phyloP scores from a whole-genome alignment of 2,329 filamentous ascomycete species.

The Neopestalotiopsis rosae region DNA sequence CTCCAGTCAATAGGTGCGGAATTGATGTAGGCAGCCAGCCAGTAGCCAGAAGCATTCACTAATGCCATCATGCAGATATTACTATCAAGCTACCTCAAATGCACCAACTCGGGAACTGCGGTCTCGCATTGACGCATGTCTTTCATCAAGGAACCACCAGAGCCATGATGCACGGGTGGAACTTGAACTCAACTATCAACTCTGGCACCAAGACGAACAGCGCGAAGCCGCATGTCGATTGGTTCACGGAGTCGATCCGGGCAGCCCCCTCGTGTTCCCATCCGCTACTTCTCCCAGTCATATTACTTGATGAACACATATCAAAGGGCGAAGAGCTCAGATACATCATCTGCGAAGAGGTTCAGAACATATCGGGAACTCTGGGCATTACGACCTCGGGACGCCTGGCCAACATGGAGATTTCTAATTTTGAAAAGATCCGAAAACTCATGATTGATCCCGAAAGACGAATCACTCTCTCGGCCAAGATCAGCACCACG shows the following conservation, averaged over 20 bases:
- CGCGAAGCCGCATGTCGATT: neutral
- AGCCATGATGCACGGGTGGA: neutral
- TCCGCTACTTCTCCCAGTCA: neutral
- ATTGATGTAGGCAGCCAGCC: neutral
- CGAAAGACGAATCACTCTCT: neutral
- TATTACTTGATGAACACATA: neutral
- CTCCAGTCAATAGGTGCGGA: neutral
- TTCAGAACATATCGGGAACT: neutral
- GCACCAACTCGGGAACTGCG: neutral
- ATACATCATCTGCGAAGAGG: neutral
- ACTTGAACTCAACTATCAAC: neutral
- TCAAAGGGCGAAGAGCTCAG: neutral
- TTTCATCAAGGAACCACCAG: neutral
- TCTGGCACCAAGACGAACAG: neutral
- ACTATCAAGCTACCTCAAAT: neutral
- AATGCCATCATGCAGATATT: neutral
- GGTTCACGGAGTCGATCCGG: neutral
- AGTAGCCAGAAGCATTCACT: neutral
- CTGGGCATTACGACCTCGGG: neutral
- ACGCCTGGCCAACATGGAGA: neutral
- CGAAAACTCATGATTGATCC: neutral
- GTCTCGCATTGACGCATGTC: neutral
- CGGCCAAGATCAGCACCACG: neutral
- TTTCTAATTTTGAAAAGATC: neutral
- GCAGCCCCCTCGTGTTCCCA: neutral